phyloP scores from a whole-genome alignment of 371 early-diverging fungal genomes.

The Rhizopus arrhizus region DNA sequence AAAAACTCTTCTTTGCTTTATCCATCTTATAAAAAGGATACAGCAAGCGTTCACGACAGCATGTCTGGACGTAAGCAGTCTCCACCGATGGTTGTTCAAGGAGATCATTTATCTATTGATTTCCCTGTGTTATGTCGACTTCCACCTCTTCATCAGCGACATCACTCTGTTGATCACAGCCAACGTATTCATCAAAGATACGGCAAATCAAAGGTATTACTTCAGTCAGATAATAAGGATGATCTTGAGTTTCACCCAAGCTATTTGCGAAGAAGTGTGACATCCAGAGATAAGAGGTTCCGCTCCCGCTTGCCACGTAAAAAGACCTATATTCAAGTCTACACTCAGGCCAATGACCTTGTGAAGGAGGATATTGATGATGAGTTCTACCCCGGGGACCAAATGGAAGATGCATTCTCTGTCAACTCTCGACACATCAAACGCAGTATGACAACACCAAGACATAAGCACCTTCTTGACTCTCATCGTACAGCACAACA shows the following conservation, averaged over 20 bases:
- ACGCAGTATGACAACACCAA: neutral
- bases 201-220: neutral
- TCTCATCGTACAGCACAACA: neutral
- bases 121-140: neutral
- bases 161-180: conserved; percentile 25
- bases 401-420: conserved; percentile 32
- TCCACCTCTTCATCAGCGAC: conserved; percentile 11
- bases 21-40: conserved; percentile 3
- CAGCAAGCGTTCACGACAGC: neutral
- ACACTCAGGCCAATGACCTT: conserved; percentile 62
- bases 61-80: too few species aligned
- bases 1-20: neutral
- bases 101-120: too few species aligned
- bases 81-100: too few species aligned
- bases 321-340: conserved; percentile 67
- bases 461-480: neutral
- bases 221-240: neutral
- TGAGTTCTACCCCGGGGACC: conserved; percentile 39
- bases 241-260: conserved; percentile 2
- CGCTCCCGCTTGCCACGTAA: conserved; percentile 49
- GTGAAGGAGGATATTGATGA: conserved; percentile 68
- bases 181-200: conserved; percentile 8
- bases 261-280: conserved; percentile 13
- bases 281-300: conserved; percentile 20
- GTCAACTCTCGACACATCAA: neutral